Base-by-base conservation (phyloP, 2,329 filamentous ascomycete species). In the Ceratocystis destructans region DNA sequence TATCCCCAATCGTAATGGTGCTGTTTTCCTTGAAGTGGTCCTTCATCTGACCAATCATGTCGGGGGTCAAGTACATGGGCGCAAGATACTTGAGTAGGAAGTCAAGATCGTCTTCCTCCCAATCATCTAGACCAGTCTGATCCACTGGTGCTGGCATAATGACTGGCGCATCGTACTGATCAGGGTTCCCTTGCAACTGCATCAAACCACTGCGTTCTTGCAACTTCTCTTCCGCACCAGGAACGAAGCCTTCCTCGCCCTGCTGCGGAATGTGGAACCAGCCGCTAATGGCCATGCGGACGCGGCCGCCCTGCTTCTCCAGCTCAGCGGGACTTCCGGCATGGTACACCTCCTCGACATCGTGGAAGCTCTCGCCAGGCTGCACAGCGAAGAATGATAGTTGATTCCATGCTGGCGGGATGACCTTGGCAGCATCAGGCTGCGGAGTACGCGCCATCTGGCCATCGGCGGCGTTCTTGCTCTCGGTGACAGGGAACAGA, bases 261-360 rank as follows among this genome's bases (percentile, higher is more conserved):
- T 89, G 78, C 76, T 99, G 94, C 0, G 94, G 94, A 69, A 99
- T 97, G 76, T 99, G 94, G 75, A 95, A 99, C 94, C 94, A 99
- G 64, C 94, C 94, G 73, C 90, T 96, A 73, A 99, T 96, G 63
- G 94, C 94, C 93, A 99, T 97, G 70, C 94, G 87, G 62, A 96
- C 85, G 61, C 90, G 84, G 0, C 87, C 87, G 20, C 87, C 87
- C 67, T 92, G 83, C 75, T 81, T 84, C 73, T 81, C 82, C 65
- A 85, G 82, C 76, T 84, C 83, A 71, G 78, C 82, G 73, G 78
- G 79, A 68, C 74, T 80, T 69, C 77, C 79, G 72, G 84, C 81
- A 74, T 89, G 85, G 77, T 96, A 97, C 3, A 99, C 94, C 77
- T 99, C 94, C 77, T 97, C 93, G 66, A 99, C 94, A 74, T 99